phyloP scores from a whole-genome alignment of 2,329 filamentous ascomycete genomes.

The Pseudogymnoascus sp. region DNA sequence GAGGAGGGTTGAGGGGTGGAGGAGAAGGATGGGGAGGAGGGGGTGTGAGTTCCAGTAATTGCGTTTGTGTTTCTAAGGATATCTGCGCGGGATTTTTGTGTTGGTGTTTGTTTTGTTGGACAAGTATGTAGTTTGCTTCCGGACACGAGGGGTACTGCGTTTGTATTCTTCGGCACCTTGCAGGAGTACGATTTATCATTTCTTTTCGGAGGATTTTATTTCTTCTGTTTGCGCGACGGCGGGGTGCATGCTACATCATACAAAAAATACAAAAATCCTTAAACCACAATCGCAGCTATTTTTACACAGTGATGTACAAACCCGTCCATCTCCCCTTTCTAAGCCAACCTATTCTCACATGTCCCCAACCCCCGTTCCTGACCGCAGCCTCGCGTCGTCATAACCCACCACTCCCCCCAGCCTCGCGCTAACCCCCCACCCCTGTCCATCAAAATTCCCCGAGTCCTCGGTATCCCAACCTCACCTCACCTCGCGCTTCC shows the following conservation, averaged over 20 bases:
- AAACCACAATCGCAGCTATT: neutral
- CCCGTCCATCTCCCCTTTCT: neutral
- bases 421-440: neutral
- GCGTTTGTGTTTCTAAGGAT: neutral
- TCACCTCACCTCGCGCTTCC: neutral
- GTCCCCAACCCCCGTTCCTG: neutral
- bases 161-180: neutral
- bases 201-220: neutral
- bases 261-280: neutral
- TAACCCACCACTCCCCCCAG: neutral
- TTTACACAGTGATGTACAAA: neutral
- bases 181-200: neutral
- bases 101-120: neutral
- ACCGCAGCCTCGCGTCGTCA: neutral
- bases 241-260: neutral
- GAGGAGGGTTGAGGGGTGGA: neutral
- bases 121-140: neutral
- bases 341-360: neutral
- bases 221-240: neutral
- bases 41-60: neutral
- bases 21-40: neutral
- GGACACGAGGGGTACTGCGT: neutral
- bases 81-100: neutral
- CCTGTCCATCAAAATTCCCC: conserved; percentile 1
- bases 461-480: neutral